Evolutionary conservation across 1,284 basidiomycete genomes (phyloP), one percentile per base, ranked within the genome.

Genomic region (Marasmius sp.): DNA sequence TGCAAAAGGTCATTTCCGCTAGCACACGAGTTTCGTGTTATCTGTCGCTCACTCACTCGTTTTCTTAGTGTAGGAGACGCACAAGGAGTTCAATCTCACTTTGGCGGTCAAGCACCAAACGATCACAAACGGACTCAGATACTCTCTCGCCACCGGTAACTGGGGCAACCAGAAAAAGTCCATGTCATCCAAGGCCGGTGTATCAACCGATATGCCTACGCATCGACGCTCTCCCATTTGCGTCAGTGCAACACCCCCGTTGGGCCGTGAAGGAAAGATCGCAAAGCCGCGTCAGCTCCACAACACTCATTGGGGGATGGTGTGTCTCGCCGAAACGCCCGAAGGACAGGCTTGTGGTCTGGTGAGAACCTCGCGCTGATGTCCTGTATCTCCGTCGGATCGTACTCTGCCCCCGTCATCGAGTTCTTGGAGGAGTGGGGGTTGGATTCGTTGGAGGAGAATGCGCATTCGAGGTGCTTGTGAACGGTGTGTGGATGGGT

Each of bases 261-360:
- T 99, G 58, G 97, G 97, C 61, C 91, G 97, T 67, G 97, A 99
- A 75, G 96, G 96, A 65, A 99, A 99, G 81, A 99, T 99, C 62
- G 97, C 97, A 58, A 99, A 99, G 75, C 97, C 97, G 58, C 97
- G 97, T 72, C 97, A 99, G 72, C 82, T 99, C 61, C 97, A 99
- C 78, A 99, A 99, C 74, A 98, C 97, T 1, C 97, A 99, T 73
- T 99, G 97, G 97, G 97, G 97, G 51, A 98, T 99, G 95, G 97
- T 99, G 11, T 98, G 95, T 73, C 97, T 97, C 48, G 97, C 97
- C 56, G 97, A 99, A 77, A 99, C 97, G 11, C 97, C 97, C 7
- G 97, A 99, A 89, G 97, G 97, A 60, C 97, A 99, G 75, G 97
- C 97, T 64, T 99, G 97, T 79, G 97, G 97, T 78, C 85, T 99